Conservation (phyloP, 2,329 filamentous ascomycete species). For the Ophiostoma sp. region DNA sequence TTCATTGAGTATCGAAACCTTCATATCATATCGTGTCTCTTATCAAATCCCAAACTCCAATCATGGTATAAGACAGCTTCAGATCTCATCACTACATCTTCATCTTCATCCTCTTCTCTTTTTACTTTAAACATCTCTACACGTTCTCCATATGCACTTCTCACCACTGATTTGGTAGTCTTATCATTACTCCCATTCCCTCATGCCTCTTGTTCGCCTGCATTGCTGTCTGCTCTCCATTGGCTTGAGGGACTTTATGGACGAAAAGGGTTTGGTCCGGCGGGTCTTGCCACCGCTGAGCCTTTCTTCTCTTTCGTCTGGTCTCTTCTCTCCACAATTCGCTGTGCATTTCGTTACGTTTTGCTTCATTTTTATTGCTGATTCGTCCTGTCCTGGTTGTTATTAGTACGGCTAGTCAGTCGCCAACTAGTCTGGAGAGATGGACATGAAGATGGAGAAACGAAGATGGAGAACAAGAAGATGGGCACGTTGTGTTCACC, state of each 20-base stretch:
- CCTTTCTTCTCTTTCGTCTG: neutral
- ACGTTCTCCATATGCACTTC: too few species aligned
- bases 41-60: too few species aligned
- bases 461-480: neutral
- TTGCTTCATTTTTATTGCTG: neutral
- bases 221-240: neutral
- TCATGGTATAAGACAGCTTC: too few species aligned
- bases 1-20: too few species aligned
- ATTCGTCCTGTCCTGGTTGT: neutral
- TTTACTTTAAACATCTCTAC: too few species aligned
- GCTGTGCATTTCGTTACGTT: slow-evolving; percentile 6
- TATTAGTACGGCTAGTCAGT: neutral
- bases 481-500: neutral
- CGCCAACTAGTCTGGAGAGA: neutral
- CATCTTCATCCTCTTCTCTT: too few species aligned
- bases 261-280: slow-evolving; percentile 23
- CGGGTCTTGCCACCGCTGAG: slow-evolving; percentile 8
- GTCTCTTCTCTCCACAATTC: neutral
- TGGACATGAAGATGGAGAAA: neutral
- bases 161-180: too few species aligned
- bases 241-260: slow-evolving; percentile 23
- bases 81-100: too few species aligned
- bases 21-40: too few species aligned
- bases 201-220: neutral
- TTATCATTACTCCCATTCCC: too few species aligned